Evolutionary conservation across 2,329 filamentous ascomycete species (phyloP), one percentile per base, ranked within the genome.

Genomic region (Calonectria hongkongensis): DNA sequence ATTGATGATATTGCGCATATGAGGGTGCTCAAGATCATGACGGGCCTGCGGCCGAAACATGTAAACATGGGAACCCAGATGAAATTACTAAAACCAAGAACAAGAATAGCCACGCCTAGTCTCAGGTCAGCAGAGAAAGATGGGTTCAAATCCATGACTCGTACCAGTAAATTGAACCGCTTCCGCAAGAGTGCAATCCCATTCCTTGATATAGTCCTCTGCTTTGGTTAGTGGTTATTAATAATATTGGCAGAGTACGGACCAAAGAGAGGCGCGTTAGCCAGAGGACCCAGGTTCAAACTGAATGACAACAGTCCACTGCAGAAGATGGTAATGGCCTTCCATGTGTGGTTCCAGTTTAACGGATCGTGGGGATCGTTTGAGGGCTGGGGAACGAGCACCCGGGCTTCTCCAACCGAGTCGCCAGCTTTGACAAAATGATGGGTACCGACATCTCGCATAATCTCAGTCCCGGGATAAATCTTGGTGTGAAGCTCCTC

Each of bases 191-290:
- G 50, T 27, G 9, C 68, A 71, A 10, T 33, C 63, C 63, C 63
- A 71, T 66, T 71, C 68, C 7, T 66, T 25, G 36, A 71, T 71
- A 6, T 71, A 71, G 10, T 43, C 68, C 63, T 71, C 68, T 71
- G 45, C 9, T 21, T 9, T 18, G 2, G n/a, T 71, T 51, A 66
- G 63, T 25, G 13, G 3, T 13, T 18, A 18, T 36, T 3, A 27
- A n/a, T 10, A 30, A 45, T 2, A 2, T 25, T 12, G 39, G 15
- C 2, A 12, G 4, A 27, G 6, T 9, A 28, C 68, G 30, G 36
- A 66, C 68, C 68, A 36, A 71, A 71, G 3, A 71, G 25, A 2
- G 68, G 68, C 12, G 63, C 68, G 45, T 71, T 71, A 8, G 68
- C 63, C 2, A 71, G 27, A 5, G 68, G 68, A 3, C 63, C 68